These are phyloP conservation scores for Viridothelium virens DNA, from an alignment of 495 filamentous ascomycete genomes.

Conservation along the genomic window DNA sequence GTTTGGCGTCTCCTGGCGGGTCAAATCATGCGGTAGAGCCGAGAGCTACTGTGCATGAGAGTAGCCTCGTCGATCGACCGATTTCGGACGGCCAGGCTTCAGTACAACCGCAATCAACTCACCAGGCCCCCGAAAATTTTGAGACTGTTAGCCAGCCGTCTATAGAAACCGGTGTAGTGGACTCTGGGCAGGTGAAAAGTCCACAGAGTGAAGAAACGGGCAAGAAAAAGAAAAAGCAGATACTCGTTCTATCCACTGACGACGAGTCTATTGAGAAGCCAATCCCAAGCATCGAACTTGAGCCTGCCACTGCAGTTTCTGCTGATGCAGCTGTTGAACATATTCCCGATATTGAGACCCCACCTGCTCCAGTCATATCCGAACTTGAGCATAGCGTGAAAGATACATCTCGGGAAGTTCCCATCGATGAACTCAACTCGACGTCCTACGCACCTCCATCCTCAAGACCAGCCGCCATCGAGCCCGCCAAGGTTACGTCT, in stretches of 20 bases:
- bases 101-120: too few relatives aligned
- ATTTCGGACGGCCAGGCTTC: too few relatives aligned
- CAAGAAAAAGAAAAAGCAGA: constrained; percentile 11
- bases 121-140: too few relatives aligned
- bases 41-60: too few relatives aligned
- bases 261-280: not conserved
- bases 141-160: not conserved
- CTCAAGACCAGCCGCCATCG: not conserved
- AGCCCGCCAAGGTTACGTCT: not conserved
- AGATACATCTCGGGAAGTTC: not conserved
- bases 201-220: not conserved
- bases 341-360: not conserved
- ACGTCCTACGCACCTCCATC: not conserved
- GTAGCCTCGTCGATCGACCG: too few relatives aligned
- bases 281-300: not conserved
- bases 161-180: not conserved
- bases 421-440: not conserved
- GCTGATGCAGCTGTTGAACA: not conserved
- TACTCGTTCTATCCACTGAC: constrained; percentile 1
- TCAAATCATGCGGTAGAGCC: not conserved
- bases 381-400: not conserved
- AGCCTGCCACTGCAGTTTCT: not conserved
- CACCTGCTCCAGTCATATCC: not conserved
- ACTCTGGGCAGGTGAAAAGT: too few relatives aligned
- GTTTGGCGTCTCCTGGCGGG: not conserved